Evolutionary conservation across 192 early-diverging fungal genomes (phyloP).

Genomic region (Linnemannia schmuckeri): DNA sequence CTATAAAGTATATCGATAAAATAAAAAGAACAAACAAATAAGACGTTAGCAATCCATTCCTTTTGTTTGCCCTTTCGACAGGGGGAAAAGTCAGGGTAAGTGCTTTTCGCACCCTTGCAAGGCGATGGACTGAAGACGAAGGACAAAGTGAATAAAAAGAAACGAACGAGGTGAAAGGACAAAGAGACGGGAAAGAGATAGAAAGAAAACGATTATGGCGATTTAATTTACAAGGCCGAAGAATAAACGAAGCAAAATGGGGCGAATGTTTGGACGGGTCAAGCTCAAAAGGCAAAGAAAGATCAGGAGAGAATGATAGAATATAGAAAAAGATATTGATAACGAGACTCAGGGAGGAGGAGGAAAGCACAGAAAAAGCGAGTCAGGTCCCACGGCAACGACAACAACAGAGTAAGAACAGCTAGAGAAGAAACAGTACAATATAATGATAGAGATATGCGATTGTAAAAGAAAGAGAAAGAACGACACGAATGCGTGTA

Average conservation of each 20-base stretch:
- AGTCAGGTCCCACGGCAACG: too few species aligned
- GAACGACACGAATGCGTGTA: neutral
- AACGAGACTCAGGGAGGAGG: neutral
- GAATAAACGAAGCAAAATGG: neutral
- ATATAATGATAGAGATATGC: too few species aligned
- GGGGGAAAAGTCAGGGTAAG: too few species aligned
- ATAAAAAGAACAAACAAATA: too few species aligned
- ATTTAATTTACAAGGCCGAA: too few species aligned
- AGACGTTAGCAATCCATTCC: too few species aligned
- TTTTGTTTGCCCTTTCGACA: too few species aligned
- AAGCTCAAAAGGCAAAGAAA: neutral
- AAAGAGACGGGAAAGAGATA: neutral
- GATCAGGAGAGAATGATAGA: slow-evolving; percentile 4
- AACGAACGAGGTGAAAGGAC: neutral
- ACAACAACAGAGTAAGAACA: neutral
- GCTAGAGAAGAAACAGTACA: neutral
- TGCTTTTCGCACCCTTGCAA: too few species aligned
- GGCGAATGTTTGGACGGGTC: too few species aligned
- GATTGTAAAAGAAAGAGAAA: neutral
- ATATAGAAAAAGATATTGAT: neutral
- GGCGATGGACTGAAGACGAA: neutral
- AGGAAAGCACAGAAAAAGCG: too few species aligned
- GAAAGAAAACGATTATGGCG: neutral
- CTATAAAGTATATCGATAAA: too few species aligned
- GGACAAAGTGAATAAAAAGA: neutral